Evolutionary conservation across 2,329 filamentous ascomycete genomes (phyloP).

Genomic region (Arthrobotrys iridis): DNA sequence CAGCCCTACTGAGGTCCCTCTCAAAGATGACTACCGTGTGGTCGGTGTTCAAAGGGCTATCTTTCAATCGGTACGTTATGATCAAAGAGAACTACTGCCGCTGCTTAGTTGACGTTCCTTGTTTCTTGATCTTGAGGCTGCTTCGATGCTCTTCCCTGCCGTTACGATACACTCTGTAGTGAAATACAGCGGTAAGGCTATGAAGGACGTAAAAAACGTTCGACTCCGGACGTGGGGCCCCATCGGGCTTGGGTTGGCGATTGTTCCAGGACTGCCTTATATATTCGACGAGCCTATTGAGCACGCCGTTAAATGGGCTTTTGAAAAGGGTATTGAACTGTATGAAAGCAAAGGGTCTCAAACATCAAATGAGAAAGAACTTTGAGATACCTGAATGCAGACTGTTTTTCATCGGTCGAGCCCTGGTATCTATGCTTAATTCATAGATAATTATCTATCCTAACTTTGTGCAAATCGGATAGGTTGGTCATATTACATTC

Average conservation of each 20-base stretch:
- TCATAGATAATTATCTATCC: too few relatives aligned
- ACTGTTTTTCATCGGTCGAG: too few relatives aligned
- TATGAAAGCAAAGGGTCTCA: slow-evolving; percentile 68
- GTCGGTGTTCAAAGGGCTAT: slow-evolving; percentile 91
- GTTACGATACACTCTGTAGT: slow-evolving; percentile 95
- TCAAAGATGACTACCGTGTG: slow-evolving; percentile 87
- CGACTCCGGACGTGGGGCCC: slow-evolving; percentile 84
- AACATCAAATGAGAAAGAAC: slow-evolving; percentile 27
- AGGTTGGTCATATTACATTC: too few relatives aligned
- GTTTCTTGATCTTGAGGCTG: slow-evolving; percentile 66
- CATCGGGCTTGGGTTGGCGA: slow-evolving; percentile 80
- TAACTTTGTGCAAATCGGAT: too few relatives aligned
- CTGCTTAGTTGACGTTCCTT: slow-evolving; percentile 58
- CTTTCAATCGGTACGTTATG: slow-evolving; percentile 72
- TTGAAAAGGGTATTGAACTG: slow-evolving; percentile 80
- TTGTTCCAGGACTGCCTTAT: slow-evolving; percentile 83
- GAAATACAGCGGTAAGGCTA: slow-evolving; percentile 82
- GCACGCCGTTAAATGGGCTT: slow-evolving; percentile 86
- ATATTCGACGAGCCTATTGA: slow-evolving; percentile 94
- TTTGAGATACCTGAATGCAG: background rate
- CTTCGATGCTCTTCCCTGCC: slow-evolving; percentile 91
- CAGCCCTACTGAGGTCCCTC: slow-evolving; percentile 65
- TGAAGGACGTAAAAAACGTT: slow-evolving; percentile 82
- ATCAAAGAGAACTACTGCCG: too few relatives aligned
- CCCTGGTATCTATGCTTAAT: too few relatives aligned